Base-by-base conservation (phyloP, 345 rosid genomes). In the Brassica carinata region DNA sequence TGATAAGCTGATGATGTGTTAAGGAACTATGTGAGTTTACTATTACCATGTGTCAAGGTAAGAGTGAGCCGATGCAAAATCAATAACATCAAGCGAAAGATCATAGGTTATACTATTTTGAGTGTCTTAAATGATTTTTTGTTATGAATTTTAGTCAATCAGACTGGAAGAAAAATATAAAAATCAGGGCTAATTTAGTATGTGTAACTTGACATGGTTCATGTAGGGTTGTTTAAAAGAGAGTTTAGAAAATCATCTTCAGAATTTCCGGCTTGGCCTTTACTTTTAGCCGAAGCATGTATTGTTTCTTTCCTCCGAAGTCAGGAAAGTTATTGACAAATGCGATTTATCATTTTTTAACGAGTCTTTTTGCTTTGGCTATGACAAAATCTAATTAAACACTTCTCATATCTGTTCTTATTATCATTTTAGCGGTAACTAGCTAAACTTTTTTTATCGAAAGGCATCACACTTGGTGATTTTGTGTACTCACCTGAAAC, bases 1-100 rank as follows among this genome's bases (percentile, higher is more conserved):
- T 53, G 59, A 61, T 64, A 64, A 30, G 40, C 23, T n/a, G 26
- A 31, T 14, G 68, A 31, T 14, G 68, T 30, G 19, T 64, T 64
- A 30, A 57, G 23, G 15, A 53, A 67, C 2, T 55, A 40, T 66
- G 40, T 15, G 69, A 69, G 36, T 77, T 23, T 23, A 2, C 33
- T 15, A 38, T 29, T 69, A 92, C 98, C 97, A 92, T 36, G 61
- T 69, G 30, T 94, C 98, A 1, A 96, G 91, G 75, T 94, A 90
- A 38, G 87, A 9, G 77, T 94, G 97, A 38, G 87, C 74, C 5
- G 97, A 89, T 33, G 91, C 86, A 59, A 90, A 92, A 72, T 94
- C 97, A 23, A 94, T 74, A 7, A 83, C 76, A 26, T 85, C 82
- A 29, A 63, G 38, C 67, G 13, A 29, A 63, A 63, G 18, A 13